Base-by-base conservation (phyloP, 2,329 filamentous ascomycete species). In the Aspergillus sp. region DNA sequence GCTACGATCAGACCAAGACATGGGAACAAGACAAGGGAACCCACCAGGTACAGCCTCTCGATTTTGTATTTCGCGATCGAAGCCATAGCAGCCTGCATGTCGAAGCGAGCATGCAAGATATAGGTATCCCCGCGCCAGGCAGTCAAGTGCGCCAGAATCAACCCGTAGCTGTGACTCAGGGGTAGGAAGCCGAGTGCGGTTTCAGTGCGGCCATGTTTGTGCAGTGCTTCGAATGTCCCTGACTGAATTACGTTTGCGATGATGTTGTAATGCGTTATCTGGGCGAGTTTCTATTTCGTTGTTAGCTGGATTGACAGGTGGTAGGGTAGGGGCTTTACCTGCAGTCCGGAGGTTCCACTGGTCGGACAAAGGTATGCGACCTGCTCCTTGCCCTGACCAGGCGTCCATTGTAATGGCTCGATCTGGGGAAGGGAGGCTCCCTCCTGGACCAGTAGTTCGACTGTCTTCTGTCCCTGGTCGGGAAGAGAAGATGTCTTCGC, bases 141-240 rank as follows among this genome's bases (percentile, higher is more conserved):
- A 41, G 47, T 52, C 21, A 52, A 21, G 46, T 57, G 55, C 15
- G 41, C 48, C 4, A 57, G 43, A 2, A 35, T 37, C 40, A 57
- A n/a, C 1, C 55, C 55, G 40, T 57, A 57, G 1, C 47, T 41
- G 17, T 57, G 55, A 6, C 48, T 47, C 11, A 57, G 45, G n/a
- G 55, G 48, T 23, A 57, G 52, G 3, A 48, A 48, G 4, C 55
- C 55, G 9, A 57, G 40, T 19, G 49, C 55, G 4, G 47, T 35
- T 14, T 57, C 55, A 17, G 33, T 57, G 4, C 55, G 55, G 14
- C 55, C 55, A 2, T 41, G 47, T 31, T 57, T 57, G 4, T 33
- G 48, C 11, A 52, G 47, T 12, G 48, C 52, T 17, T 57, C 55
- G 24, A 43, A 46, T 48, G 52, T 52, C 14, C 66, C 52, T 86